These are phyloP conservation scores for Nicotiana paniculata DNA, from an alignment of 257 asterid species.

Conservation along the genomic window DNA sequence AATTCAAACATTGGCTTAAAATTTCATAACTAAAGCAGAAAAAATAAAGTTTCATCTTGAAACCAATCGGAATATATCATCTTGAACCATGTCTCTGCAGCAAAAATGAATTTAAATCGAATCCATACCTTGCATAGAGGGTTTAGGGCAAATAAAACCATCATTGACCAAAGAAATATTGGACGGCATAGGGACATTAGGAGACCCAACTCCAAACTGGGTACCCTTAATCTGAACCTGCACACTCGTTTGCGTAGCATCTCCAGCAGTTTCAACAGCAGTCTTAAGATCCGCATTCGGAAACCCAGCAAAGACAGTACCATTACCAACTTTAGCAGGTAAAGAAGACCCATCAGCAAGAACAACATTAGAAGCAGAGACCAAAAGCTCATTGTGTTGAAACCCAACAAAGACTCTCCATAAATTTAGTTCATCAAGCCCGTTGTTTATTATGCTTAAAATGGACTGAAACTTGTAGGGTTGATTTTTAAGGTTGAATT, in stretches of 20 bases:
- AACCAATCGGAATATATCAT: background rate
- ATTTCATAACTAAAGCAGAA: background rate
- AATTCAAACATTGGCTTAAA: background rate
- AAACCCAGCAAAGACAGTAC: constrained; percentile 68
- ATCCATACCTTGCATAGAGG: constrained; percentile 53
- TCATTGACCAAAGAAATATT: constrained; percentile 69
- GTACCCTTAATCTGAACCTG: constrained; percentile 61
- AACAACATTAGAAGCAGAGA: constrained; percentile 73
- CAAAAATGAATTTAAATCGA: background rate
- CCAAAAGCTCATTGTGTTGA: constrained; percentile 63
- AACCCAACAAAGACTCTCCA: constrained; percentile 91
- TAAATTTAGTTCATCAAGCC: constrained; percentile 53
- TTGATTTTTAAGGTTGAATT: constrained; percentile 30
- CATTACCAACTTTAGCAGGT: constrained; percentile 71
- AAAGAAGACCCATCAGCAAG: constrained; percentile 65
- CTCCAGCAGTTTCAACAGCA: constrained; percentile 90
- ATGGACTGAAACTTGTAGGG: constrained; percentile 71
- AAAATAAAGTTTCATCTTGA: background rate
- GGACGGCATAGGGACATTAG: constrained; percentile 54
- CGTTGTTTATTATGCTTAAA: constrained; percentile 57
- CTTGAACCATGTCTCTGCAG: background rate
- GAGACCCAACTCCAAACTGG: constrained; percentile 72
- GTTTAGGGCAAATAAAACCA: constrained; percentile 66
- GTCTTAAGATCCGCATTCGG: constrained; percentile 84
- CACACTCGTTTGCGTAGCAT: constrained; percentile 66